A percentile compares a stretch with the other conserved stretches of the same genome.
phyloP scores from a whole-genome alignment of 805 yeast genomes.

The Wickerhamomyces xylosicus region DNA sequence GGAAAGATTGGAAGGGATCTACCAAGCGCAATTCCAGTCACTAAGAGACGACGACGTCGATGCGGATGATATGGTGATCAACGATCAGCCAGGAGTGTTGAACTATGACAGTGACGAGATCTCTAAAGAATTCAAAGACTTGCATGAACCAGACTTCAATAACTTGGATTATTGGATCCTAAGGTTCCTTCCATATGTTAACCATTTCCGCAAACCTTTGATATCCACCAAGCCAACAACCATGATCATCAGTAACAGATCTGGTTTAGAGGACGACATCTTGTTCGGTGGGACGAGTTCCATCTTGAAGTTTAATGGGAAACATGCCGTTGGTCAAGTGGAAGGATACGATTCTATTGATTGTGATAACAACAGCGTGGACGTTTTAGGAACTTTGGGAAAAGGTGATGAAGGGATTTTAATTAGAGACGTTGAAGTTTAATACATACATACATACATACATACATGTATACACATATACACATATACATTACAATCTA shows the following conservation, averaged over 20 bases:
- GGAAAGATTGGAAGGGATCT: slow-evolving; percentile 8
- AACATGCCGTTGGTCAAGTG: slow-evolving; percentile 7
- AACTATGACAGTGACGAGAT: slow-evolving; percentile 8
- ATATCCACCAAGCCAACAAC: slow-evolving; percentile 18
- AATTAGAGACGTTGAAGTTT: slow-evolving; percentile 41
- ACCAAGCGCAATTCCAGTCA: slow-evolving; percentile 3
- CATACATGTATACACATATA: not conserved
- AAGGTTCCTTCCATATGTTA: slow-evolving; percentile 55
- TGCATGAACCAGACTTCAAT: slow-evolving; percentile 31
- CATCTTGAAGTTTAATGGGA: slow-evolving; percentile 43
- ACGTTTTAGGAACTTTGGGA: slow-evolving; percentile 44
- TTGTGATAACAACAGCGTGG: slow-evolving; percentile 38
- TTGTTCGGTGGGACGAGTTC: slow-evolving; percentile 59
- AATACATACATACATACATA: not conserved
- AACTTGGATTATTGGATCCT: slow-evolving; percentile 68
- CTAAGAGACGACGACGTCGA: too few relatives aligned
- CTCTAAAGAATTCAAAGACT: slow-evolving; percentile 16
- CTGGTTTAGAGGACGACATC: slow-evolving; percentile 65
- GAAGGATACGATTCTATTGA: slow-evolving; percentile 23
- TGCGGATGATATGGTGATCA: slow-evolving; percentile 9
- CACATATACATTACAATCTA: not conserved
- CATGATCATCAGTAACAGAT: slow-evolving; percentile 55
- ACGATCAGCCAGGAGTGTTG: slow-evolving; percentile 1
- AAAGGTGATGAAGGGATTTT: slow-evolving; percentile 59
- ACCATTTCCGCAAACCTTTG: slow-evolving; percentile 17